phyloP scores from a whole-genome alignment of 2,329 filamentous ascomycete genomes.

The Ophiosphaerella herpotricha region DNA sequence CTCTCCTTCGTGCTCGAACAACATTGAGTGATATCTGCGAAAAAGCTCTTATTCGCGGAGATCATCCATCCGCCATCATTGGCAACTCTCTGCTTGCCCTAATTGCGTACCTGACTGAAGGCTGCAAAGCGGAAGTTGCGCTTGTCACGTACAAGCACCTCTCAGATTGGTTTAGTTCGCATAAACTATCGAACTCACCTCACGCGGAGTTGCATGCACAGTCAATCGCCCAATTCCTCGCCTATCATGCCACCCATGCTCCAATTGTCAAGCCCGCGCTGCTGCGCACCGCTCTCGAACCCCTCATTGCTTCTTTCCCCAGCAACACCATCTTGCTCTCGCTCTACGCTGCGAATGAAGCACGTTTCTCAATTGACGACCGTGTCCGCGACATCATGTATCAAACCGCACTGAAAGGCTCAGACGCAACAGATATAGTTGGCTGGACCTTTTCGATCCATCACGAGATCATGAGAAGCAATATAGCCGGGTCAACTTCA shows the following conservation, averaged over 20 bases:
- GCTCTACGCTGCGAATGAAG: conserved; percentile 74
- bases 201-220: conserved; percentile 71
- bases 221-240: conserved; percentile 67
- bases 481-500: conserved; percentile 51
- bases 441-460: conserved; percentile 61
- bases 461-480: conserved; percentile 55
- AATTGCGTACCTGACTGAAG: conserved; percentile 66
- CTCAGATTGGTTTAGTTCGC: conserved; percentile 26
- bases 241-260: conserved; percentile 64
- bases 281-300: conserved; percentile 64
- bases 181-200: conserved; percentile 22
- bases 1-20: conserved; percentile 19
- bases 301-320: conserved; percentile 69
- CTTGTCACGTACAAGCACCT: conserved; percentile 45
- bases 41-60: conserved; percentile 56
- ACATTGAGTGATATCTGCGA: conserved; percentile 49
- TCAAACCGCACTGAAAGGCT: conserved; percentile 40
- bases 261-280: conserved; percentile 70
- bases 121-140: conserved; percentile 39
- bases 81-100: conserved; percentile 68
- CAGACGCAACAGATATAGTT: conserved; percentile 47
- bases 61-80: conserved; percentile 53
- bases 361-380: conserved; percentile 73
- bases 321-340: conserved; percentile 76
- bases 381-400: conserved; percentile 71